These are phyloP conservation scores for Cladosporium sp. DNA, from an alignment of 2,329 filamentous ascomycete genomes.

Conservation along the genomic window DNA sequence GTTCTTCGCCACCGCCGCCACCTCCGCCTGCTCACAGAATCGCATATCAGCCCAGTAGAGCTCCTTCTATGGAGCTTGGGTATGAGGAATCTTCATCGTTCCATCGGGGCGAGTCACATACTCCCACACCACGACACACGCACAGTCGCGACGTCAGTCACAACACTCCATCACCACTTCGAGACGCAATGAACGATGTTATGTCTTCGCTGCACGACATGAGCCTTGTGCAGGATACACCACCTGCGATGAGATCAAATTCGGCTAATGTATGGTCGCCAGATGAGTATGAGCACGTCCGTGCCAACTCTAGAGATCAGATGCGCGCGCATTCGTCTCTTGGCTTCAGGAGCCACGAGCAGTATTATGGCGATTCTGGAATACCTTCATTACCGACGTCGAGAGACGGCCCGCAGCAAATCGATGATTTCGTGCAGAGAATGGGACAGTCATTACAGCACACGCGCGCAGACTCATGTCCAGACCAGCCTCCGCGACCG, in stretches of 20 bases:
- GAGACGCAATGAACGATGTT: slow-evolving; percentile 96
- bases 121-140: slow-evolving; percentile 69
- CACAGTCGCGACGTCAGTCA: slow-evolving; percentile 42
- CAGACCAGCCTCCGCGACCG: slow-evolving; percentile 39
- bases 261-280: slow-evolving; percentile 82
- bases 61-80: slow-evolving; percentile 46
- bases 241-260: slow-evolving; percentile 38
- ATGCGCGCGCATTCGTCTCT: slow-evolving; percentile 70
- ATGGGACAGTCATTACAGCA: slow-evolving; percentile 83
- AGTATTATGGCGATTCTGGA: slow-evolving; percentile 46
- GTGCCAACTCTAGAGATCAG: slow-evolving; percentile 43
- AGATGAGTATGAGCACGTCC: slow-evolving; percentile 71
- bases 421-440: slow-evolving; percentile 83
- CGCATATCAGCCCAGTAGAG: slow-evolving; percentile 51
- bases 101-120: slow-evolving; percentile 55
- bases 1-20: slow-evolving; percentile 74
- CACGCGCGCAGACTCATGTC: slow-evolving; percentile 57
- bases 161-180: slow-evolving; percentile 80
- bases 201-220: slow-evolving; percentile 94
- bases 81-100: slow-evolving; percentile 40
- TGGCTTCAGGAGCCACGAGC: slow-evolving; percentile 56
- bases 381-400: slow-evolving; percentile 42
- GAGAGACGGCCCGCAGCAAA: slow-evolving; percentile 61
- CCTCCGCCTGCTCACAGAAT: slow-evolving; percentile 79
- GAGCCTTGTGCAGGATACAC: slow-evolving; percentile 58